phyloP scores from a whole-genome alignment of 2,329 filamentous ascomycete species.

The Alternaria alternata region DNA sequence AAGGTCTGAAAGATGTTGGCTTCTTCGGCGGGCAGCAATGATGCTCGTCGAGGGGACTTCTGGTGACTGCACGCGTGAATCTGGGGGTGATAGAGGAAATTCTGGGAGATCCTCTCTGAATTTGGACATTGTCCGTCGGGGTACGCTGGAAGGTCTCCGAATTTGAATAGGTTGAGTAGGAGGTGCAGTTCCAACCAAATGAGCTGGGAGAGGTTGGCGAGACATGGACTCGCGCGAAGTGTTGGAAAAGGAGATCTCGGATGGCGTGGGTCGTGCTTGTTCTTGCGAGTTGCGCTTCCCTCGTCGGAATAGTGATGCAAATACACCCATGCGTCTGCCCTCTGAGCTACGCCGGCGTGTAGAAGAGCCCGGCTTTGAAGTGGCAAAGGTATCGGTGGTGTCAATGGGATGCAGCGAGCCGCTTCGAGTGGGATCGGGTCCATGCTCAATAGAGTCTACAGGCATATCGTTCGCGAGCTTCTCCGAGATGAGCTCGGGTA shows the following conservation, averaged over 20 bases:
- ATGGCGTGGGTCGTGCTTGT: conserved; percentile 64
- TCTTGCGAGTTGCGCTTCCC: conserved; percentile 60
- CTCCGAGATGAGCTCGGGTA: conserved; percentile 59
- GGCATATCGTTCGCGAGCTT: conserved; percentile 41
- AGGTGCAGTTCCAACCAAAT: conserved; percentile 54
- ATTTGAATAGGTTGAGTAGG: conserved; percentile 47
- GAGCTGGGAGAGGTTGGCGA: conserved; percentile 61
- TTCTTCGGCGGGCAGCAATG: conserved; percentile 52
- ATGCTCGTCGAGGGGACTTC: conserved; percentile 63
- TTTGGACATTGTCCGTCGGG: conserved; percentile 84
- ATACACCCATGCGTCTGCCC: conserved; percentile 45
- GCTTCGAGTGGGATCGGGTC: conserved; percentile 40
- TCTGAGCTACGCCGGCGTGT: conserved; percentile 46
- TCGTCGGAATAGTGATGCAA: conserved; percentile 72
- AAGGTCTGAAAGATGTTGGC: conserved; percentile 48
- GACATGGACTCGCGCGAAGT: conserved; percentile 88
- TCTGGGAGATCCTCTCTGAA: conserved; percentile 94
- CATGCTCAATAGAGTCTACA: conserved; percentile 55
- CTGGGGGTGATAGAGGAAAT: conserved; percentile 82
- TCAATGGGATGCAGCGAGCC: conserved; percentile 46
- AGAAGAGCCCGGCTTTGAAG: conserved; percentile 35
- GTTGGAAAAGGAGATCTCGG: conserved; percentile 81
- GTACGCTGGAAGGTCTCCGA: conserved; percentile 63
- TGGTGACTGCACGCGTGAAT: conserved; percentile 81
- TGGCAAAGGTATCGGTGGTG: conserved; percentile 40